These are phyloP conservation scores for Penicillium sclerotigenum DNA, from an alignment of 2,329 filamentous ascomycete genomes.

Conservation along the genomic window DNA sequence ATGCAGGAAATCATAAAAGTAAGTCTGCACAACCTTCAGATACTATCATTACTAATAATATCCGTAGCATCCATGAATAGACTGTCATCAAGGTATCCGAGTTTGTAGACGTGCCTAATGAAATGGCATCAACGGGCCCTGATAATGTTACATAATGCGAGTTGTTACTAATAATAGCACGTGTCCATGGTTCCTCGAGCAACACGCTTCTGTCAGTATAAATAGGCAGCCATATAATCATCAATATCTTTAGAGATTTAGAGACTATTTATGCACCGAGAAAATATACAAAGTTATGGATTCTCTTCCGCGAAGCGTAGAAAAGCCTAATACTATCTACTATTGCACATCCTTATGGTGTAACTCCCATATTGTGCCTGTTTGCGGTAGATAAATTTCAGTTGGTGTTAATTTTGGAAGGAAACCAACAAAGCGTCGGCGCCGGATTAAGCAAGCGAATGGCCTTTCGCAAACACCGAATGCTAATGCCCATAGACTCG, in stretches of 20 bases:
- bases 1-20: too few relatives aligned
- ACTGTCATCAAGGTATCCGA: too few relatives aligned
- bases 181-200: not conserved
- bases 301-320: not conserved
- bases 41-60: too few relatives aligned
- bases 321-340: not conserved
- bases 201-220: not conserved
- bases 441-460: not conserved
- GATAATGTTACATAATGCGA: not conserved
- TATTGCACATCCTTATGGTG: not conserved
- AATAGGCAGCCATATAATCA: not conserved
- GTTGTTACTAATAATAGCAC: slow-evolving; percentile 2
- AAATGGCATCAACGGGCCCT: not conserved
- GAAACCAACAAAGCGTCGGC: not conserved
- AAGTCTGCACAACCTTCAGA: too few relatives aligned
- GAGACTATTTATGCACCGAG: not conserved
- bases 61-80: too few relatives aligned
- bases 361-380: not conserved
- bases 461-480: not conserved
- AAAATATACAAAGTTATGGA: not conserved
- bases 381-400: slow-evolving; percentile 1
- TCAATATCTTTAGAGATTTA: too few relatives aligned
- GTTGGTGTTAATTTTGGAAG: not conserved
- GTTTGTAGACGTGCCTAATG: not conserved
- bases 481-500: not conserved